These are phyloP conservation scores for Solanum hybrid DNA, from an alignment of 305 asterid genomes.

Conservation along the genomic window DNA sequence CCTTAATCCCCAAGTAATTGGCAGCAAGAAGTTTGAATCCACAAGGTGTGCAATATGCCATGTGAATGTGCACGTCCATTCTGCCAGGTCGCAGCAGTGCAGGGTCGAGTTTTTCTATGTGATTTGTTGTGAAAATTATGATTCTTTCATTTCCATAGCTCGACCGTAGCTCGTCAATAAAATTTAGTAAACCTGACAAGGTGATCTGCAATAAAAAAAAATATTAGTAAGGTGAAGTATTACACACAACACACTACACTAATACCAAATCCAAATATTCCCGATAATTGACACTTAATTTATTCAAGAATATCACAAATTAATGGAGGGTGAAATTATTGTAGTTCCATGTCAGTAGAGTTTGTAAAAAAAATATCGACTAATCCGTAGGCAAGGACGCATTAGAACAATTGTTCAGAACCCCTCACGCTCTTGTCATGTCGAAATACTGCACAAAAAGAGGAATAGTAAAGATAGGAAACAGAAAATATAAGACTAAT, in stretches of 20 bases:
- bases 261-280: neutral
- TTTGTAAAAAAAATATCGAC: neutral
- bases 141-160: neutral
- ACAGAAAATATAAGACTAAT: no score
- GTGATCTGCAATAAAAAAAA: conserved; percentile 14
- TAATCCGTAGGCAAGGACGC: neutral
- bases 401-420: neutral
- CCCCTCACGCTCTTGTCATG: neutral
- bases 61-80: conserved; percentile 45
- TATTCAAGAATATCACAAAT: neutral
- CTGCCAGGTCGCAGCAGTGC: neutral
- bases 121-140: neutral
- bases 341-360: neutral
- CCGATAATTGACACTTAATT: neutral
- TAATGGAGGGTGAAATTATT: neutral
- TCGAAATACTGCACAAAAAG: neutral
- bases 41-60: conserved; percentile 40
- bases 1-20: conserved; percentile 13
- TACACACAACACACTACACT: conserved; percentile 16
- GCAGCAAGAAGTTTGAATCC: conserved; percentile 4
- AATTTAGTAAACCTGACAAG: neutral
- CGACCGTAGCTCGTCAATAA: neutral
- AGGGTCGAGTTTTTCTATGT: neutral
- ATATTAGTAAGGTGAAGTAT: neutral
- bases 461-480: neutral